These are phyloP conservation scores for Podaxis pistillaris DNA, from an alignment of 768 basidiomycete species.

Conservation along the genomic window DNA sequence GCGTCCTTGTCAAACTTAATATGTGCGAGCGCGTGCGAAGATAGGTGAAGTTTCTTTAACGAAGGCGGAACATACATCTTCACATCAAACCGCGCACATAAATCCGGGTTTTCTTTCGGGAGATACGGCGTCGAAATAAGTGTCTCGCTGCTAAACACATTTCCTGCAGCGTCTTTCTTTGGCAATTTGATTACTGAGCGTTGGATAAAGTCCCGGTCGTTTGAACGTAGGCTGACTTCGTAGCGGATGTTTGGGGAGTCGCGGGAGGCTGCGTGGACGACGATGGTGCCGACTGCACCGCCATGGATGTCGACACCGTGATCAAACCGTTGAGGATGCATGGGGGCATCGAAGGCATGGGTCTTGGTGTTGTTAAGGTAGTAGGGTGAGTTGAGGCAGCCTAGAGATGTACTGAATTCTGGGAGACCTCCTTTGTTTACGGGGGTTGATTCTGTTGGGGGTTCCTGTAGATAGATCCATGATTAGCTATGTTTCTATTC, in stretches of 20 bases:
- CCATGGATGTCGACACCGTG: constrained; percentile 49
- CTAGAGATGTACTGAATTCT: constrained; percentile 49
- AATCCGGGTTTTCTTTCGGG: constrained; percentile 17
- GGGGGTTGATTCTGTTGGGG: constrained; percentile 36
- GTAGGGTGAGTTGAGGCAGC: constrained; percentile 44
- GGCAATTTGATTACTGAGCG: constrained; percentile 35
- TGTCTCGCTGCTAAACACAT: constrained; percentile 34
- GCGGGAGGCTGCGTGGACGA: constrained; percentile 41
- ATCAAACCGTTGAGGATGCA: constrained; percentile 33
- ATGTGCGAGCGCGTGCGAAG: constrained; percentile 43
- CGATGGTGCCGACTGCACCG: constrained; percentile 48
- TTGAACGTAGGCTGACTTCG: constrained; percentile 46
- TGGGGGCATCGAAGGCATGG: constrained; percentile 33
- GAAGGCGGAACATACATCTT: constrained; percentile 48
- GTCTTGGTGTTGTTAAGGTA: constrained; percentile 41
- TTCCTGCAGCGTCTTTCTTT: constrained; percentile 27
- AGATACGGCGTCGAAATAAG: constrained; percentile 35
- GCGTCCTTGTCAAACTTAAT: constrained; percentile 48
- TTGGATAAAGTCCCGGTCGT: constrained; percentile 39
- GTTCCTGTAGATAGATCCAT: constrained; percentile 31
- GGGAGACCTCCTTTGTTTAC: constrained; percentile 49
- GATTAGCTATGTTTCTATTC: background rate
- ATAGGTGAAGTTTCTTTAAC: constrained; percentile 47
- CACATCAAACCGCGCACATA: constrained; percentile 57
- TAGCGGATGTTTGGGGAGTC: constrained; percentile 44